phyloP scores from a whole-genome alignment of 805 yeast genomes.

The Ogataea minuta region DNA sequence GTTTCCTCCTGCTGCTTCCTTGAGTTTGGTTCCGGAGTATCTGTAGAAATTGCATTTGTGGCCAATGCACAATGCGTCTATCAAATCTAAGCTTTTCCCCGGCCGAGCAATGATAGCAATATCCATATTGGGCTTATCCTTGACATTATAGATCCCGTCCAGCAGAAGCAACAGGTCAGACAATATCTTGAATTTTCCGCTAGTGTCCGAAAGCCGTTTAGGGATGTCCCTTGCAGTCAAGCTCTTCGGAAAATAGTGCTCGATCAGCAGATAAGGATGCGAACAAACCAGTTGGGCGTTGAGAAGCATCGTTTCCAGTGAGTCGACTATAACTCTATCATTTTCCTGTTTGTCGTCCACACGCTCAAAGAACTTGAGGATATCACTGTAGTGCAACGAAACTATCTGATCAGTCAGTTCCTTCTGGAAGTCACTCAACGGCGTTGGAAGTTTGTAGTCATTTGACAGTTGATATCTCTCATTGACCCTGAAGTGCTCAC shows the following conservation, averaged over 20 bases:
- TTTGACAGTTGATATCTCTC: conserved; percentile 42
- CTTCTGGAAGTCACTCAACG: conserved; percentile 82
- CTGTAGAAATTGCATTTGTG: conserved; percentile 54
- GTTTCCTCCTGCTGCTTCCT: conserved; percentile 37
- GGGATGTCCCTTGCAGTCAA: conserved; percentile 71
- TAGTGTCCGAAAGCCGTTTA: conserved; percentile 64
- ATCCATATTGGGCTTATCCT: conserved; percentile 37
- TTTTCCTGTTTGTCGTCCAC: conserved; percentile 40
- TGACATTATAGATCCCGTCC: conserved; percentile 32
- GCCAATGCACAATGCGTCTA: conserved; percentile 70
- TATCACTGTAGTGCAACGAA: conserved; percentile 87
- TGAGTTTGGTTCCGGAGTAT: conserved; percentile 61
- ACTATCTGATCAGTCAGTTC: conserved; percentile 90
- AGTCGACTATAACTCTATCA: conserved; percentile 64
- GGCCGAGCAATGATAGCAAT: conserved; percentile 71
- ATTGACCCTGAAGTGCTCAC: conserved; percentile 42
- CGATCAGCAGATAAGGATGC: conserved; percentile 84
- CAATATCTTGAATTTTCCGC: conserved; percentile 80
- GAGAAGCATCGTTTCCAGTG: conserved; percentile 68
- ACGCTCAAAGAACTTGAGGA: conserved; percentile 78
- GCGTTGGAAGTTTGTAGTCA: conserved; percentile 77
- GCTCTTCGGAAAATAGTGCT: conserved; percentile 82
- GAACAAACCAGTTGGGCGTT: conserved; percentile 80
- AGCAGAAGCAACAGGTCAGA: conserved; percentile 60
- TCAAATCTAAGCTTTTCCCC: conserved; percentile 65